These are phyloP conservation scores for Cercophora sp. DNA, from an alignment of 495 filamentous ascomycete species.

Conservation along the genomic window DNA sequence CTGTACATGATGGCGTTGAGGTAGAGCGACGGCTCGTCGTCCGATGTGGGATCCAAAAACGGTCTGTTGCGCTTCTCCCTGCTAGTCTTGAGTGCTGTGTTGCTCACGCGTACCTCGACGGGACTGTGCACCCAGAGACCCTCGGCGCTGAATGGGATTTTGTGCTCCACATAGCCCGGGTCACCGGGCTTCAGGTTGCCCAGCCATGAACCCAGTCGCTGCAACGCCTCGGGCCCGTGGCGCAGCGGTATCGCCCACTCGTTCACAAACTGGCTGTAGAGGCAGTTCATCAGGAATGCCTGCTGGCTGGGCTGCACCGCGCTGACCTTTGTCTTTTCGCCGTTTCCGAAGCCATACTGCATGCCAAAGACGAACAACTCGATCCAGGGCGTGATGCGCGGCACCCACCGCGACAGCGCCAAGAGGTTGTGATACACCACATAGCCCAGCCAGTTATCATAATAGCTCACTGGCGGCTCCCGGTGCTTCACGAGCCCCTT, in stretches of 20 bases:
- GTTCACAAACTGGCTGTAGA: constrained; percentile 95
- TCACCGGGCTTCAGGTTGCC: constrained; percentile 53
- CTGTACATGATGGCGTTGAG: constrained; percentile 95
- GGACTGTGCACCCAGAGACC: constrained; percentile 89
- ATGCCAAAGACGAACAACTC: constrained; percentile 95
- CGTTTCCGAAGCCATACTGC: constrained; percentile 84
- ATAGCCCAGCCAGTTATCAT: constrained; percentile 75
- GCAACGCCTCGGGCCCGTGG: constrained; percentile 84
- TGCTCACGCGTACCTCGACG: constrained; percentile 83
- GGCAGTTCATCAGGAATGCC: constrained; percentile 90
- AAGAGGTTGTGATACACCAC: constrained; percentile 87
- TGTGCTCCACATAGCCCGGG: constrained; percentile 51
- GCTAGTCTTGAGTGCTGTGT: constrained; percentile 54
- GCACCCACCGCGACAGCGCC: constrained; percentile 71
- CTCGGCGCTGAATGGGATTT: constrained; percentile 76
- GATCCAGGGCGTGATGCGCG: constrained; percentile 73
- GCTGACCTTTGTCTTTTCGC: constrained; percentile 48
- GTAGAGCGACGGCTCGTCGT: constrained; percentile 76
- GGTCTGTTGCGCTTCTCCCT: constrained; percentile 51
- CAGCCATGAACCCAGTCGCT: constrained; percentile 79
- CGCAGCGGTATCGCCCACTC: constrained; percentile 94
- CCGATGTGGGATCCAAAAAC: constrained; percentile 66
- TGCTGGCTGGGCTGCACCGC: constrained; percentile 76
- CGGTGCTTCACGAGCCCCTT: constrained; percentile 50
- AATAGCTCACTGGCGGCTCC: constrained; percentile 57